Evolutionary conservation across 1,284 basidiomycete genomes (phyloP).

Genomic region (Rhodotorula glutinis): DNA sequence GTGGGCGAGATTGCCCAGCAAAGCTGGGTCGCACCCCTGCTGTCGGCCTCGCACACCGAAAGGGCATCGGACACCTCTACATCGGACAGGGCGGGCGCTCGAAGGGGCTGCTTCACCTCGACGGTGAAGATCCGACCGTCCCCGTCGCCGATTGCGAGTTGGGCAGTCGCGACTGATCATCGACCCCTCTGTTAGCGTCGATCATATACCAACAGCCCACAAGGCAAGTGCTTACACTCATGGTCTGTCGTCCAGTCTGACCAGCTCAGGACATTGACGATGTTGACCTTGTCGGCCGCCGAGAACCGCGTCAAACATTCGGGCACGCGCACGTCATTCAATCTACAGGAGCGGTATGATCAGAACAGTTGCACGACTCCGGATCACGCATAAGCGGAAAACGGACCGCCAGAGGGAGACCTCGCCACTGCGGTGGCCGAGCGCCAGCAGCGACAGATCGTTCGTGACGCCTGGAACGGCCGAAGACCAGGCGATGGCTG

Average conservation of each 20-base stretch:
- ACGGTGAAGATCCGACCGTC: slow-evolving; percentile 23
- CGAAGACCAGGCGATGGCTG: slow-evolving; percentile 28
- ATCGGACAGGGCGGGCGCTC: background rate
- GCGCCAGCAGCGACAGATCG: slow-evolving; percentile 29
- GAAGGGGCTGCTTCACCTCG: slow-evolving; percentile 12
- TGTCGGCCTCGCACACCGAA: slow-evolving; percentile 1
- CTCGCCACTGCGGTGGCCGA: slow-evolving; percentile 32
- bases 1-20: slow-evolving; percentile 7
- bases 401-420: slow-evolving; percentile 33
- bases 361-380: no score
- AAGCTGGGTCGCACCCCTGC: slow-evolving; percentile 23
- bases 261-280: slow-evolving; percentile 18
- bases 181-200: no score
- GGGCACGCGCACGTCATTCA: background rate
- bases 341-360: accelerated
- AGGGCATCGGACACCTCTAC: background rate
- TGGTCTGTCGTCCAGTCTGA: slow-evolving; percentile 5
- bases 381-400: no score
- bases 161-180: background rate
- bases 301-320: slow-evolving; percentile 14
- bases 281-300: slow-evolving; percentile 6
- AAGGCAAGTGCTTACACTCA: background rate
- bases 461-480: background rate
- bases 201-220: no score
- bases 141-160: slow-evolving; percentile 20